Conservation (phyloP, 2,329 filamentous ascomycete species). For the Cordyceps cicadae region DNA sequence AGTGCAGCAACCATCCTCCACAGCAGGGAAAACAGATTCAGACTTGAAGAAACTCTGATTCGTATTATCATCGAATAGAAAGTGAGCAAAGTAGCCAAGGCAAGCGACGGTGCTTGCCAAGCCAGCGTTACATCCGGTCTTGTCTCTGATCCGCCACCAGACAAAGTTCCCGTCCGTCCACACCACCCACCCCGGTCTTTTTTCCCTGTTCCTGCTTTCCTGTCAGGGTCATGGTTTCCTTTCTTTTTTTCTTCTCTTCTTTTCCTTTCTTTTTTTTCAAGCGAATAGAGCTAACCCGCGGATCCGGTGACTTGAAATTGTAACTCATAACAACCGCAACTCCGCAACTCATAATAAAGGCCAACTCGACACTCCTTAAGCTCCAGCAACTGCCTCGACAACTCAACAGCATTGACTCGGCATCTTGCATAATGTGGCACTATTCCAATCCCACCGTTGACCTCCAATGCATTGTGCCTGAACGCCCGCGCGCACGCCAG, state of each 20-base stretch:
- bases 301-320: not conserved
- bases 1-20: not conserved
- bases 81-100: not conserved
- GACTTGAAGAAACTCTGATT: not conserved
- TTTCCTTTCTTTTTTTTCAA: not conserved
- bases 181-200: not conserved
- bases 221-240: not conserved
- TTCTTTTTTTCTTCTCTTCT: not conserved
- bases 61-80: not conserved
- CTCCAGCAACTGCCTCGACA: not conserved
- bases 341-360: not conserved
- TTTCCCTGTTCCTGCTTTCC: not conserved
- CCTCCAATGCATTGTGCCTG: not conserved
- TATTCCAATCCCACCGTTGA: no score
- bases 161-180: not conserved
- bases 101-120: not conserved
- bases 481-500: not conserved
- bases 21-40: not conserved
- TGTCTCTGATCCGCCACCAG: conserved; percentile 3
- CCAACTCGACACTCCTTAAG: not conserved
- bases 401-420: not conserved
- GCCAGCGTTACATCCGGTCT: not conserved
- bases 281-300: not conserved
- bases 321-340: not conserved
- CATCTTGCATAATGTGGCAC: not conserved